phyloP scores from a whole-genome alignment of 192 early-diverging fungal species.

The Entomortierella chlamydospora region DNA sequence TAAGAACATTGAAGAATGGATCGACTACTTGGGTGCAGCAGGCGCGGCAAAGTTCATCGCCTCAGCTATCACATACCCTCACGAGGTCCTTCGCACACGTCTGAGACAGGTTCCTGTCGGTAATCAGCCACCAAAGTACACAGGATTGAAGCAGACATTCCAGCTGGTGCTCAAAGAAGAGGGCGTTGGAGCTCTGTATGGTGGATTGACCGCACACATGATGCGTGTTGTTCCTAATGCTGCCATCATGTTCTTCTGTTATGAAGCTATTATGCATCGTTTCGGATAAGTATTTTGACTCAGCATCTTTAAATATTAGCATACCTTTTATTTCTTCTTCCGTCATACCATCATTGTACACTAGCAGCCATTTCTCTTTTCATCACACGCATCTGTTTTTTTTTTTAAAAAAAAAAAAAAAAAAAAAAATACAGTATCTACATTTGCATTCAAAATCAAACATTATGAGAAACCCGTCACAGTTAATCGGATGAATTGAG shows the following conservation, averaged over 20 bases:
- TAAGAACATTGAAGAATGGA: slow-evolving; percentile 74
- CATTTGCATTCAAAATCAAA: too few species aligned
- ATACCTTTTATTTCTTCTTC: too few species aligned
- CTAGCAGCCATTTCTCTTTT: not conserved
- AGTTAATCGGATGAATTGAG: too few species aligned
- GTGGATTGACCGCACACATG: slow-evolving; percentile 95
- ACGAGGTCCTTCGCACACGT: slow-evolving; percentile 95
- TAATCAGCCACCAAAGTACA: slow-evolving; percentile 79
- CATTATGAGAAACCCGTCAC: too few species aligned
- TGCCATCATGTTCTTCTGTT: slow-evolving; percentile 92
- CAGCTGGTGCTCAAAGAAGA: slow-evolving; percentile 71
- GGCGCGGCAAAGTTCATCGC: slow-evolving; percentile 89
- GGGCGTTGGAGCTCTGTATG: slow-evolving; percentile 88
- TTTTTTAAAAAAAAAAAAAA: not conserved
- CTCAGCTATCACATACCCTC: slow-evolving; percentile 91
- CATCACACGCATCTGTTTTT: not conserved
- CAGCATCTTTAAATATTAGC: too few species aligned
- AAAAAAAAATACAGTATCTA: not conserved
- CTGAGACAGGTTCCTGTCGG: slow-evolving; percentile 83
- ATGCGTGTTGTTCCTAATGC: slow-evolving; percentile 97
- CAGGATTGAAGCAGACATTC: slow-evolving; percentile 68
- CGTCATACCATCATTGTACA: not conserved
- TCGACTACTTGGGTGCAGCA: slow-evolving; percentile 86
- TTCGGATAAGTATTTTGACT: slow-evolving; percentile 22
- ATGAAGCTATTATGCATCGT: slow-evolving; percentile 77